Percentiles rank a stretch among this genome's conserved stretches.
phyloP scores from a whole-genome alignment of 768 basidiomycete species.

The Agaricus blazei region DNA sequence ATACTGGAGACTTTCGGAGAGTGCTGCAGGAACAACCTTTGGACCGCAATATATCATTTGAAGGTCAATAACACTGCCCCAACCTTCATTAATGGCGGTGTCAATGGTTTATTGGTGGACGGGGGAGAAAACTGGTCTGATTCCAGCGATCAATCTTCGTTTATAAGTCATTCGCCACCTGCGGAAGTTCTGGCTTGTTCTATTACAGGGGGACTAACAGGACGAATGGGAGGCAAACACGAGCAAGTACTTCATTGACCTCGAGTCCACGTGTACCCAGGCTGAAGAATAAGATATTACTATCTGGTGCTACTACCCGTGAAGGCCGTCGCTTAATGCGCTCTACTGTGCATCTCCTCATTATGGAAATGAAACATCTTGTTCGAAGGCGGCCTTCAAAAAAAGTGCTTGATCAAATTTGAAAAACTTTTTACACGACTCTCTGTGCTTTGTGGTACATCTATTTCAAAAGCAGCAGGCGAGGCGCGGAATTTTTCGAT shows the following conservation, averaged over 20 bases:
- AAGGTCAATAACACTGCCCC: no score
- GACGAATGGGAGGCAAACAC: slow-evolving; percentile 1
- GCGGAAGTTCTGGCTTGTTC: background rate
- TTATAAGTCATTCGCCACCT: background rate
- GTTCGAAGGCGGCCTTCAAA: background rate
- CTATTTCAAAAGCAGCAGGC: background rate
- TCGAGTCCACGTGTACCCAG: slow-evolving; percentile 1
- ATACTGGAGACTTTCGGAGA: background rate
- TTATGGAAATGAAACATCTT: background rate
- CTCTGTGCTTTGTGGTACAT: background rate
- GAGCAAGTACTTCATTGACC: background rate
- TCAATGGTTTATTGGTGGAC: background rate
- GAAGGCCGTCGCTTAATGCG: background rate
- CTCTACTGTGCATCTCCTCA: background rate
- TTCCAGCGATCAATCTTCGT: background rate
- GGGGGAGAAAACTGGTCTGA: background rate
- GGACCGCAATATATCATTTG: no score
- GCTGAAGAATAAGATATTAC: background rate
- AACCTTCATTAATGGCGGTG: background rate
- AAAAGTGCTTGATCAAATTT: slow-evolving; percentile 4
- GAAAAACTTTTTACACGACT: background rate
- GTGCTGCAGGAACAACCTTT: background rate
- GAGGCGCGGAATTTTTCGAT: no score
- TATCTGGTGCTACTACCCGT: background rate
- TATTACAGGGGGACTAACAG: slow-evolving; percentile 1